Base-by-base conservation (phyloP, 1,139 yeast genomes). In the Geotrichum klebahnii region DNA sequence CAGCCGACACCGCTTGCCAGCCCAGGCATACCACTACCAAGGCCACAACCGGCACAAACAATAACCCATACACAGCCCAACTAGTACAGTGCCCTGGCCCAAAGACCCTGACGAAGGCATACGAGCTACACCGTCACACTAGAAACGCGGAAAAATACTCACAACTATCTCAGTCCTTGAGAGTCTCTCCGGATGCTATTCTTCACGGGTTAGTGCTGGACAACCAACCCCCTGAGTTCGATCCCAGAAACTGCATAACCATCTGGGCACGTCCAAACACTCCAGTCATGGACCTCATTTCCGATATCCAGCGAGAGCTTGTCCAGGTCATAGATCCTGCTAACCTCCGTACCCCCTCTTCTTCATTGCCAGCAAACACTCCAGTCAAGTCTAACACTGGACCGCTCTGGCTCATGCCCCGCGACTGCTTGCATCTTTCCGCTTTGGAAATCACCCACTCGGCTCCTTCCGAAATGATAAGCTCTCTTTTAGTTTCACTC, bases 401-500 rank as follows among this genome's bases (percentile, higher is more conserved):
- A 16, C 53, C 52, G 9, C 33, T 55, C 10, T 61, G 65, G 65
- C 51, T 53, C 28, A 57, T 55, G 57, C 63, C 63, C 4, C 53
- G 54, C 19, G 54, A 52, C 20, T 50, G 54, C 35, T 53, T 61
- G 19, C 65, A 61, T 46, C 34, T 61, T 51, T 54, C 65, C 5
- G 55, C 58, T 12, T 51, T 58, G 12, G 65, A 61, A 37, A 48
- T 61, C n/a, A 45, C 52, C 3, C 64, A 61, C 39, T 57, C 61
- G 1, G 53, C 53, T 6, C 52, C 57, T 1, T 35, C 32, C 5
- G 50, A 50, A 14, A 29, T 22, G 8, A 22, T 56, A n/a, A 43
- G 38, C 2, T 8, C 41, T 19, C 40, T 53, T 19, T 19, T 46
- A 14, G 46, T 40, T 5, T n/a, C 9, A n/a, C 49, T 52, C 22